phyloP scores from a whole-genome alignment of 1,139 yeast genomes.

The Spencermartinsiella ligniputridi region DNA sequence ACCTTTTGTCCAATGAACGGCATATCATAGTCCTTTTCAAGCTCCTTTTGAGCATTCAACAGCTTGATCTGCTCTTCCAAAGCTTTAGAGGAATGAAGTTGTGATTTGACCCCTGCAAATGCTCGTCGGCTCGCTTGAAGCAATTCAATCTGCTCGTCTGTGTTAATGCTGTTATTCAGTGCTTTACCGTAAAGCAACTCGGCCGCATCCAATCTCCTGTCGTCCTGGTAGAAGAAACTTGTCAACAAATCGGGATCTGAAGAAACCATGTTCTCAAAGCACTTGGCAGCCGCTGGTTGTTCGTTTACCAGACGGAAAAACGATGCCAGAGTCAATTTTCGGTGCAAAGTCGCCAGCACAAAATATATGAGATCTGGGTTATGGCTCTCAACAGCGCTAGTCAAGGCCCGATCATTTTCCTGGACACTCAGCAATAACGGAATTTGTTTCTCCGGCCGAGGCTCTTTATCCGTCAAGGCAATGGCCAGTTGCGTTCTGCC shows the following conservation, averaged over 20 bases:
- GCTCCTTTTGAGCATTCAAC: constrained; percentile 47
- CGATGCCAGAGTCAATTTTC: constrained; percentile 47
- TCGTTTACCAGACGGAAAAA: constrained; percentile 52
- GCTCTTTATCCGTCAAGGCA: constrained; percentile 62
- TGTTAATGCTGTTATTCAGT: constrained; percentile 17
- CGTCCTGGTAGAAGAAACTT: constrained; percentile 60
- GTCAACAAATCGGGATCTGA: constrained; percentile 37
- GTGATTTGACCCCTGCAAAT: constrained; percentile 19
- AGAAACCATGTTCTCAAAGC: constrained; percentile 42
- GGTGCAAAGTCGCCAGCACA: constrained; percentile 51
- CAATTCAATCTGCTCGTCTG: constrained; percentile 26
- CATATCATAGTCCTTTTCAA: constrained; percentile 51
- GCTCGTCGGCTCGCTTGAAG: constrained; percentile 22
- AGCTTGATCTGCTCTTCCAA: constrained; percentile 51
- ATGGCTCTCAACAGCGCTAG: constrained; percentile 62
- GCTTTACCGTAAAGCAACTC: constrained; percentile 36
- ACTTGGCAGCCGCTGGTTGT: constrained; percentile 40
- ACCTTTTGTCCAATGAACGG: constrained; percentile 55
- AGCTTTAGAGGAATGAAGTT: constrained; percentile 20
- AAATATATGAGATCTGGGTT: constrained; percentile 61
- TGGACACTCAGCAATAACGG: constrained; percentile 64
- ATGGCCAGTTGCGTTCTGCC: constrained; percentile 72
- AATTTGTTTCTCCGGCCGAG: constrained; percentile 58
- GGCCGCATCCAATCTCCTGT: constrained; percentile 45
- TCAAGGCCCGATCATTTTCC: constrained; percentile 65